These are phyloP conservation scores for Scutellaria galericulata DNA, from an alignment of 257 asterid genomes.

Conservation along the genomic window DNA sequence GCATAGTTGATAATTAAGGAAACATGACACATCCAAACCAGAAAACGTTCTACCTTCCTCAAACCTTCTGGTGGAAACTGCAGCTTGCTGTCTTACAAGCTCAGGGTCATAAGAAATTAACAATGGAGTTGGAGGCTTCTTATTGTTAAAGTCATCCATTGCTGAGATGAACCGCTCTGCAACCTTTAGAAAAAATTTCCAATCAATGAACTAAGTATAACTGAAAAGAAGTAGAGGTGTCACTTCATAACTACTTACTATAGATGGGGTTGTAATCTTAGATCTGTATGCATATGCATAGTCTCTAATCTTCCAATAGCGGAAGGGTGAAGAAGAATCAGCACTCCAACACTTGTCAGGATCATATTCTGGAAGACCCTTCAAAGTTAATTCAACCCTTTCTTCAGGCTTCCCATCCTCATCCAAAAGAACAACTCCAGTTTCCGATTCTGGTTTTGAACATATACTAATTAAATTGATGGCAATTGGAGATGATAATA, in stretches of 20 bases:
- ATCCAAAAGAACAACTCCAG: constrained; percentile 61
- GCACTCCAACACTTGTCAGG: constrained; percentile 65
- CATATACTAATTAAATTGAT: constrained; percentile 20
- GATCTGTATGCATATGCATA: constrained; percentile 95
- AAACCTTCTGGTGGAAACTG: constrained; percentile 89
- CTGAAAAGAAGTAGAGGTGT: constrained; percentile 22
- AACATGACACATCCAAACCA: constrained; percentile 1
- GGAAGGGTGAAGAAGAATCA: constrained; percentile 64
- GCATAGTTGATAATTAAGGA: constrained; percentile 18
- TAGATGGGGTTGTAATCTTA: constrained; percentile 80
- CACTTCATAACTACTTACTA: constrained; percentile 58
- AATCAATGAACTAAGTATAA: constrained; percentile 20
- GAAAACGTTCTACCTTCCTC: constrained; percentile 67
- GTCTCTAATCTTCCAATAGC: constrained; percentile 97
- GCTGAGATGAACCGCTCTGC: constrained; percentile 92
- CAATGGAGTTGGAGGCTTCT: constrained; percentile 71
- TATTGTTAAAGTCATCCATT: constrained; percentile 73
- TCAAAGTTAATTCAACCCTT: constrained; percentile 79
- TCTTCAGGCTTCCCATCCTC: constrained; percentile 78
- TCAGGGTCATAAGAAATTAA: constrained; percentile 83
- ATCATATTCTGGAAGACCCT: constrained; percentile 79
- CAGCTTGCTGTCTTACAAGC: constrained; percentile 88
- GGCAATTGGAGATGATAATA: neutral
- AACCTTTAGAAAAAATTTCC: constrained; percentile 50
- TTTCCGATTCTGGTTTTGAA: constrained; percentile 66